Conservation (phyloP, 2,329 filamentous ascomycete genomes). For the Fusarium virguliforme region DNA sequence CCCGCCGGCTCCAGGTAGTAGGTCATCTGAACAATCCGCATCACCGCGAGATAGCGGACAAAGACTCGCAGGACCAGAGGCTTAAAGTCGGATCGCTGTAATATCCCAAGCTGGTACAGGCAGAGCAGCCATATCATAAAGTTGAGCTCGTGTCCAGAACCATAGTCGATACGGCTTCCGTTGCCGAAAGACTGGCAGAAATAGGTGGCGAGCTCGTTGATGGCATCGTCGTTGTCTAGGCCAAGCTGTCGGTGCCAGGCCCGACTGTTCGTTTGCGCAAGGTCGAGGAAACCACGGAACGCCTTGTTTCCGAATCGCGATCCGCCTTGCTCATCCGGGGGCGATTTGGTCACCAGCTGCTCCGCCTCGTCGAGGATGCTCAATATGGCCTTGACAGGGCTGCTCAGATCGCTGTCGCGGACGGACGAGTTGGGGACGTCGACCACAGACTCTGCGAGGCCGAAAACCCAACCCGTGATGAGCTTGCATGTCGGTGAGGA, state of each 20-base stretch:
- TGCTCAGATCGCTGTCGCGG: constrained; percentile 70
- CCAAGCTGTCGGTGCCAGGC: constrained; percentile 77
- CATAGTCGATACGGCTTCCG: constrained; percentile 91
- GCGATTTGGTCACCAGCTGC: constrained; percentile 76
- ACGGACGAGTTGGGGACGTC: constrained; percentile 78
- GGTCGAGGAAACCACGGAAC: constrained; percentile 87
- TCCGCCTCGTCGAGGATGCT: constrained; percentile 80
- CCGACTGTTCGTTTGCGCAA: constrained; percentile 69
- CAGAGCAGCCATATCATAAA: constrained; percentile 98
- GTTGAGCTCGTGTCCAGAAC: constrained; percentile 97
- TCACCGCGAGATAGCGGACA: constrained; percentile 84
- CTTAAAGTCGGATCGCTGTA: constrained; percentile 78
- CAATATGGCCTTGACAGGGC: constrained; percentile 75
- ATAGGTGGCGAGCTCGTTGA: constrained; percentile 84
- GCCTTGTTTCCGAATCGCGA: constrained; percentile 96
- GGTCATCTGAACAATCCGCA: constrained; percentile 89
- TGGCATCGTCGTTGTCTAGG: constrained; percentile 66
- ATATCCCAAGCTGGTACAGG: constrained; percentile 82
- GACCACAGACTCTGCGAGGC: constrained; percentile 84
- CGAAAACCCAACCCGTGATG: constrained; percentile 88
- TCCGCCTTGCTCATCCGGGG: constrained; percentile 87
- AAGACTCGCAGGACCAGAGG: constrained; percentile 85
- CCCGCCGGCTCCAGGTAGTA: constrained; percentile 98
- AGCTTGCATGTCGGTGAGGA: constrained; percentile 82
- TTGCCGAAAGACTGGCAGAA: constrained; percentile 90